Evolutionary conservation across 495 filamentous ascomycete genomes (phyloP).

Genomic region (Aspergillus bertholletiae): DNA sequence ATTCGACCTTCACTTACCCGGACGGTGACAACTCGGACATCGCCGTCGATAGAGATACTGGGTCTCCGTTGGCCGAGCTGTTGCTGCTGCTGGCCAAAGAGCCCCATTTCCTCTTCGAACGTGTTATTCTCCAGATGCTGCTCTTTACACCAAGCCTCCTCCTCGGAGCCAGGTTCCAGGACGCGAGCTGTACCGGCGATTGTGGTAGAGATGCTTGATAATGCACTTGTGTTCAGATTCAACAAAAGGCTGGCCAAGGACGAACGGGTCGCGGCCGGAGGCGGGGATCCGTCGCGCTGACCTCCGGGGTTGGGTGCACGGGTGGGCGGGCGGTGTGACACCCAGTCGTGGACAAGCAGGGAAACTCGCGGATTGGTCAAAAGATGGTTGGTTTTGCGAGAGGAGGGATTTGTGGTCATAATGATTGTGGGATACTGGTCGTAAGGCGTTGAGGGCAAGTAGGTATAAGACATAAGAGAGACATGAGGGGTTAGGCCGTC

Average conservation of each 20-base stretch:
- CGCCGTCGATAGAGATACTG: conserved; percentile 63
- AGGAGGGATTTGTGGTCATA: conserved; percentile 89
- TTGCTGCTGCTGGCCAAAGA: conserved; percentile 41
- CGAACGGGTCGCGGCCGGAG: conserved; percentile 58
- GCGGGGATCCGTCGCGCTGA: conserved; percentile 58
- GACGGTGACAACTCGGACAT: conserved; percentile 73
- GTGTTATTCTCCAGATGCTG: conserved; percentile 90
- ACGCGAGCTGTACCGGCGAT: conserved; percentile 82
- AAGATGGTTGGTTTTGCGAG: conserved; percentile 86
- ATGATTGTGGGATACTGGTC: conserved; percentile 71
- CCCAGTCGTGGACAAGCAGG: conserved; percentile 97
- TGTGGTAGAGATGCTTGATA: conserved; percentile 89
- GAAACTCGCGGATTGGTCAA: conserved; percentile 85
- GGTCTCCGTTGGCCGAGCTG: conserved; percentile 24
- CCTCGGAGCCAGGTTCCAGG: conserved; percentile 65
- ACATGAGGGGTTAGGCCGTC: conserved; percentile 81
- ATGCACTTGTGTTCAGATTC: conserved; percentile 82
- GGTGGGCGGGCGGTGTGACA: conserved; percentile 87
- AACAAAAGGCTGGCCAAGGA: conserved; percentile 77
- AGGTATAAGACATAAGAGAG: conserved; percentile 98
- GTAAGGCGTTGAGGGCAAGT: conserved; percentile 81
- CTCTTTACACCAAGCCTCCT: conserved; percentile 77
- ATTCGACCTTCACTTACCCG: conserved; percentile 70
- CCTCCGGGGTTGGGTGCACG: conserved; percentile 50
- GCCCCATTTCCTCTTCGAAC: conserved; percentile 54